Conservation (phyloP, 2,329 filamentous ascomycete species). For the Xylaria sp. region DNA sequence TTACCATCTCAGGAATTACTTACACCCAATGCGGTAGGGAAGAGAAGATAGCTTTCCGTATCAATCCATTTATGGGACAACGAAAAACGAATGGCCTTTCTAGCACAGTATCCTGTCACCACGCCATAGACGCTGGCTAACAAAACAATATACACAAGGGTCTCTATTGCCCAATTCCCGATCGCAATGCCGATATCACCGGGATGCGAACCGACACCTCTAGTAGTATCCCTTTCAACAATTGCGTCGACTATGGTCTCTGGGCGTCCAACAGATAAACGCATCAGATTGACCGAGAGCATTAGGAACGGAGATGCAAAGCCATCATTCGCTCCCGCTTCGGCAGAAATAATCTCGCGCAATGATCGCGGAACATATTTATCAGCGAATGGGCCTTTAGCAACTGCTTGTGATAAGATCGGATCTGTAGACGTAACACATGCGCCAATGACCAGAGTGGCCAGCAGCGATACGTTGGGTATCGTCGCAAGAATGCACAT, state of each 20-base stretch:
- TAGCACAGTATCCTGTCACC: conserved; percentile 59
- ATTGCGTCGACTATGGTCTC: conserved; percentile 39
- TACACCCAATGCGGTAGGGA: conserved; percentile 61
- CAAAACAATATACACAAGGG: conserved; percentile 68
- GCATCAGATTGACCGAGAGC: conserved; percentile 66
- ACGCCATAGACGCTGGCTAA: conserved; percentile 63
- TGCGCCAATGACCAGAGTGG: conserved; percentile 67
- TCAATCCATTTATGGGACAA: conserved; percentile 64
- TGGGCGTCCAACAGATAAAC: conserved; percentile 58
- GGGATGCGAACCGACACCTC: conserved; percentile 60
- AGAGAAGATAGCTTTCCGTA: conserved; percentile 63
- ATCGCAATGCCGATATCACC: conserved; percentile 63
- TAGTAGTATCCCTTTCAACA: conserved; percentile 17
- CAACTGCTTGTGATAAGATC: conserved; percentile 69
- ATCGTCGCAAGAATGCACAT: conserved; percentile 65
- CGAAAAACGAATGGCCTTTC: conserved; percentile 58
- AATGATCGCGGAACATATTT: conserved; percentile 67
- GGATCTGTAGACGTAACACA: conserved; percentile 72
- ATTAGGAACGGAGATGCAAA: conserved; percentile 71
- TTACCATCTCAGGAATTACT: conserved; percentile 15
- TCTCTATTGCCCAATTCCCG: conserved; percentile 68
- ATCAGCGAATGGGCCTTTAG: conserved; percentile 71
- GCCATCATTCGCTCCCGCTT: conserved; percentile 70
- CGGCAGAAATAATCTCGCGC: conserved; percentile 70
- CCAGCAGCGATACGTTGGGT: conserved; percentile 63